A percentile compares a stretch with the other conserved stretches of the same genome.
phyloP scores from a whole-genome alignment of 2,329 filamentous ascomycete species.

The Coleophoma cylindrospora region DNA sequence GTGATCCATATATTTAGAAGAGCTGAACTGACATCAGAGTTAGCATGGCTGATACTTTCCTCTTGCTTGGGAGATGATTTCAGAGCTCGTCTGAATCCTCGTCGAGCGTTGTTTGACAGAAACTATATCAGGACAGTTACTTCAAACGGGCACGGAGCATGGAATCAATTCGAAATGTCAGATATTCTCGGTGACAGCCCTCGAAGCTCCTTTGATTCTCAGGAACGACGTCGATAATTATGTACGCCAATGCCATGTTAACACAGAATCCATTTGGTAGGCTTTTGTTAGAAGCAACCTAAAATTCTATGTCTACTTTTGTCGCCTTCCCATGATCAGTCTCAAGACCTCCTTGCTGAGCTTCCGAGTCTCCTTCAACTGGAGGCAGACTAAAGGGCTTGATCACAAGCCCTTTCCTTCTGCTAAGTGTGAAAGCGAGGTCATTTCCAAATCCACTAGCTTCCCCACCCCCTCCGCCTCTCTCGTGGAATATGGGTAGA shows the following conservation, averaged over 20 bases:
- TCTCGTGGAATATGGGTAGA: slow-evolving; percentile 81
- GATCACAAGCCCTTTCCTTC: slow-evolving; percentile 74
- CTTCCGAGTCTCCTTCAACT: slow-evolving; percentile 62
- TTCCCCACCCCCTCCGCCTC: slow-evolving; percentile 71
- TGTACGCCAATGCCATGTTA: slow-evolving; percentile 4
- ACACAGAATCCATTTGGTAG: too few species aligned
- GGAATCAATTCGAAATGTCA: slow-evolving; percentile 29
- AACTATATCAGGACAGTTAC: slow-evolving; percentile 26
- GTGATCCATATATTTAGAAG: slow-evolving; percentile 4
- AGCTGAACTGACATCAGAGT: not conserved
- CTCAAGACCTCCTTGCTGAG: slow-evolving; percentile 20
- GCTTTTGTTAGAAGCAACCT: not conserved
- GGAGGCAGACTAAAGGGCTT: slow-evolving; percentile 88
- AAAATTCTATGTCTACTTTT: slow-evolving; percentile 28
- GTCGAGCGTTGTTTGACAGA: slow-evolving; percentile 22
- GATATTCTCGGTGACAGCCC: slow-evolving; percentile 27
- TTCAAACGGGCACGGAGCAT: slow-evolving; percentile 25
- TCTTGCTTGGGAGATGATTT: slow-evolving; percentile 27
- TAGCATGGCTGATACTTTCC: slow-evolving; percentile 28
- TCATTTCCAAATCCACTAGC: slow-evolving; percentile 71
- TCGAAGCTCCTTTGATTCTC: slow-evolving; percentile 18
- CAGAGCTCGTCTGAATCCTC: slow-evolving; percentile 19
- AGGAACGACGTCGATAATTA: slow-evolving; percentile 2
- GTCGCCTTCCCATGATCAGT: slow-evolving; percentile 21
- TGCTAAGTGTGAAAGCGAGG: slow-evolving; percentile 83